A percentile compares a stretch with the other conserved stretches of the same genome.
Evolutionary conservation across 2,329 filamentous ascomycete genomes (phyloP).

Genomic region (Aspergillus aculeatinus): DNA sequence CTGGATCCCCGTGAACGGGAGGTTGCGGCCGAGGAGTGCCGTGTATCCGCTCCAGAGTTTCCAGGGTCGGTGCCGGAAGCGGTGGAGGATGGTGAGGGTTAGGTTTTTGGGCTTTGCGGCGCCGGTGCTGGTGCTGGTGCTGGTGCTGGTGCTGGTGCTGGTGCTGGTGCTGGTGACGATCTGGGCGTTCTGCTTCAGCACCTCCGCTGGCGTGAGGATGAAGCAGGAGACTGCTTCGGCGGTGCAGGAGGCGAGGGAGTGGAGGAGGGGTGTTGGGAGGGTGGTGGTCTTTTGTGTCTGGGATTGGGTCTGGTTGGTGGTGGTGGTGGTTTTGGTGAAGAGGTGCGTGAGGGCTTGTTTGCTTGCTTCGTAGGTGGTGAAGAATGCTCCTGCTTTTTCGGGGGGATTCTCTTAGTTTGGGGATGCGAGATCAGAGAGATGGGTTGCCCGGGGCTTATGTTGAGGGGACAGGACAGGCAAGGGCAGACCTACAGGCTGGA

Average conservation of each 20-base stretch:
- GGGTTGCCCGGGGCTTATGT: too few relatives aligned
- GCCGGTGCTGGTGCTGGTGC: slow-evolving; percentile 28
- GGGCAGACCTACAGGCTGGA: slow-evolving; percentile 64
- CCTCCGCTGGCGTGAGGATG: slow-evolving; percentile 83
- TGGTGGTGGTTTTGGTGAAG: slow-evolving; percentile 7
- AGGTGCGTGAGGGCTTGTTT: slow-evolving; percentile 62
- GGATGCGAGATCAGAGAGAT: background rate
- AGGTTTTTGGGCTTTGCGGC: slow-evolving; percentile 36
- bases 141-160: slow-evolving; percentile 12
- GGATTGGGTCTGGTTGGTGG: background rate
- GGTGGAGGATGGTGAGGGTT: slow-evolving; percentile 57
- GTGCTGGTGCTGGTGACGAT: slow-evolving; percentile 57
- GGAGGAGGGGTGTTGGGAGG: slow-evolving; percentile 67
- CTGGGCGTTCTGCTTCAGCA: slow-evolving; percentile 92
- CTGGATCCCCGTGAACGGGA: slow-evolving; percentile 84
- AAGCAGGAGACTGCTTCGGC: slow-evolving; percentile 84
- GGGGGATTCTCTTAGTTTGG: background rate
- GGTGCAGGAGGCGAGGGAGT: slow-evolving; percentile 69
- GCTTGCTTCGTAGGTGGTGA: slow-evolving; percentile 80
- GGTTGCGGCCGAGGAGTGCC: slow-evolving; percentile 75
- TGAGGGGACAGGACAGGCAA: too few relatives aligned
- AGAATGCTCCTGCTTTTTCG: slow-evolving; percentile 72
- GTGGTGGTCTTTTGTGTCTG: slow-evolving; percentile 20
- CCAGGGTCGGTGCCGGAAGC: slow-evolving; percentile 57
- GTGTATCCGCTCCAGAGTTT: slow-evolving; percentile 71